Evolutionary conservation across 352 stramenopile species (phyloP).

Genomic region (Blastocystis sp.): DNA sequence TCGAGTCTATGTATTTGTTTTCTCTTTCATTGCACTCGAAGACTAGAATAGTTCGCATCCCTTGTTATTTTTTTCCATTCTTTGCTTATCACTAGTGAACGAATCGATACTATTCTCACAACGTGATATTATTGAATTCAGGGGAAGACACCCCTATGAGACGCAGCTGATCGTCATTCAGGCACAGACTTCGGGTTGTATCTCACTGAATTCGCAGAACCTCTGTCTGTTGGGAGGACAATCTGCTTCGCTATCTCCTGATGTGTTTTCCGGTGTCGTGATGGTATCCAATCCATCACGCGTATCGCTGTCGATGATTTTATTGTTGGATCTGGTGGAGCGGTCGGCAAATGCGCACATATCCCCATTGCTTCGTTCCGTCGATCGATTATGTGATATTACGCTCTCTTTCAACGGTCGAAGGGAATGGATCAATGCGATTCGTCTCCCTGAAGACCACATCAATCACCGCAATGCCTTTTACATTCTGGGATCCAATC

Average conservation of each 20-base stretch:
- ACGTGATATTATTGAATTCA: neutral
- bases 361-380: neutral
- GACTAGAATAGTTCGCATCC: neutral
- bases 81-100: neutral
- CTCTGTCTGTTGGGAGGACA: neutral
- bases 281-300: neutral
- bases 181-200: neutral
- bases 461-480: neutral
- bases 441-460: neutral
- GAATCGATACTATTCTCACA: neutral
- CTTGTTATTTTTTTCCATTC: neutral
- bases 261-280: neutral
- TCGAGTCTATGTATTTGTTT: neutral
- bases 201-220: neutral
- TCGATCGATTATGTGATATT: neutral
- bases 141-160: neutral
- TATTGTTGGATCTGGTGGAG: neutral
- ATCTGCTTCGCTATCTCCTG: neutral
- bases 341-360: neutral
- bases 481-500: neutral
- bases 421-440: neutral
- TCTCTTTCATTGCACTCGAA: neutral
- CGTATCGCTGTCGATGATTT: neutral
- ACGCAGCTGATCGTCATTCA: neutral
- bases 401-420: neutral